Evolutionary conservation across 176 grass and related monocot genomes (phyloP).

Genomic region (Carex pumila): DNA sequence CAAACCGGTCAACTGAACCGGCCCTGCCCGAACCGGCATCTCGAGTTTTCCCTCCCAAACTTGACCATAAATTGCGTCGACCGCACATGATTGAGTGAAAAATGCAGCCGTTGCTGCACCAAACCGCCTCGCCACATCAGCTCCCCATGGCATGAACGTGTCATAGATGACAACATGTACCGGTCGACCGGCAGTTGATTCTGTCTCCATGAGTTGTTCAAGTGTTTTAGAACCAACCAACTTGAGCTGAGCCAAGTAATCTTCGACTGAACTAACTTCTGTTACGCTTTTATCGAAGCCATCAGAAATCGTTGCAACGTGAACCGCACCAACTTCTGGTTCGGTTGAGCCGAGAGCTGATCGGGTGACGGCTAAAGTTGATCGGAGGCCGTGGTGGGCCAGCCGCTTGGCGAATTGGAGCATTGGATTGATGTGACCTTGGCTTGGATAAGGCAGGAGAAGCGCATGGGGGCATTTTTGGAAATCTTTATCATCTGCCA

Average conservation of each 20-base stretch:
- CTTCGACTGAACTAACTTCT: conserved; percentile 15
- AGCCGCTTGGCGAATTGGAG: conserved; percentile 74
- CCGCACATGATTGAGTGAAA: conserved; percentile 67
- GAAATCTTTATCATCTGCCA: neutral
- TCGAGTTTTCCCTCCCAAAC: conserved; percentile 15
- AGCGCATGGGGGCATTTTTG: conserved; percentile 18
- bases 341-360: conserved; percentile 38
- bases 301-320: conserved; percentile 57
- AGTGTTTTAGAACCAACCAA: conserved; percentile 38
- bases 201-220: conserved; percentile 31
- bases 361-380: conserved; percentile 50
- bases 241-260: conserved; percentile 47
- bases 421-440: conserved; percentile 84
- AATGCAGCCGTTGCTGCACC: conserved; percentile 33
- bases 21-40: conserved; percentile 22
- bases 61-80: conserved; percentile 45
- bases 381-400: conserved; percentile 36
- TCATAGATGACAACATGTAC: conserved; percentile 54
- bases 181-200: conserved; percentile 26
- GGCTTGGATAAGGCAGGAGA: conserved; percentile 65
- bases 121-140: conserved; percentile 15
- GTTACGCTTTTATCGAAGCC: conserved; percentile 45
- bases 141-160: conserved; percentile 60
- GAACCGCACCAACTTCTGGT: conserved; percentile 6
- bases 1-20: neutral